Evolutionary conservation across 305 asterid species (phyloP).

Genomic region (Ajuga reptans): DNA sequence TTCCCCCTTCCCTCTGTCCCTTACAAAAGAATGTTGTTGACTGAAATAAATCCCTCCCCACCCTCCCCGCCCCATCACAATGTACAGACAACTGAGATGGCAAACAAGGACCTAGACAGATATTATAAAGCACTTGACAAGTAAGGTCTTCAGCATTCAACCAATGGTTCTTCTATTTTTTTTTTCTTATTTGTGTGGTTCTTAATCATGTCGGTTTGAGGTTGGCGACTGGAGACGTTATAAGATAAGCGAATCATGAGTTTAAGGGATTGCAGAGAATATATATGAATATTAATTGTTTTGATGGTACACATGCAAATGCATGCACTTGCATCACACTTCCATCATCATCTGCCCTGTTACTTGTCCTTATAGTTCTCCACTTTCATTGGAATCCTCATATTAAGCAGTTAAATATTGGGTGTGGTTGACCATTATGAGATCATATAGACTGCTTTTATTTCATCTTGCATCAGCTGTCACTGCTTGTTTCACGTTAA

Average conservation of each 20-base stretch:
- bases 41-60: background rate
- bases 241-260: background rate
- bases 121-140: slow-evolving; percentile 94
- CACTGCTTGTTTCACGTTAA: background rate
- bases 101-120: slow-evolving; percentile 95
- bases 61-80: slow-evolving; percentile 14
- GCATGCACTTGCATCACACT: background rate
- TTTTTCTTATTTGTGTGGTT: background rate
- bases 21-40: background rate
- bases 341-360: background rate
- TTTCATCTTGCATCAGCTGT: background rate
- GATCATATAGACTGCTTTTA: background rate
- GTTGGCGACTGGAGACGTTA: background rate
- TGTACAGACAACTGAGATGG: slow-evolving; percentile 96
- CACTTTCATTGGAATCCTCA: background rate
- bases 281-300: background rate
- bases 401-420: background rate
- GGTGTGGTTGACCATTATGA: background rate
- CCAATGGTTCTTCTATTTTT: background rate
- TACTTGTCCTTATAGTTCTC: background rate
- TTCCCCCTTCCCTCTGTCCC: background rate
- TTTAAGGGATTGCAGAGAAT: background rate
- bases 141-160: slow-evolving; percentile 44
- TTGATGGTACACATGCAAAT: background rate
- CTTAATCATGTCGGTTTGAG: background rate